phyloP scores from a whole-genome alignment of 495 filamentous ascomycete species.

The Parathielavia appendiculata region DNA sequence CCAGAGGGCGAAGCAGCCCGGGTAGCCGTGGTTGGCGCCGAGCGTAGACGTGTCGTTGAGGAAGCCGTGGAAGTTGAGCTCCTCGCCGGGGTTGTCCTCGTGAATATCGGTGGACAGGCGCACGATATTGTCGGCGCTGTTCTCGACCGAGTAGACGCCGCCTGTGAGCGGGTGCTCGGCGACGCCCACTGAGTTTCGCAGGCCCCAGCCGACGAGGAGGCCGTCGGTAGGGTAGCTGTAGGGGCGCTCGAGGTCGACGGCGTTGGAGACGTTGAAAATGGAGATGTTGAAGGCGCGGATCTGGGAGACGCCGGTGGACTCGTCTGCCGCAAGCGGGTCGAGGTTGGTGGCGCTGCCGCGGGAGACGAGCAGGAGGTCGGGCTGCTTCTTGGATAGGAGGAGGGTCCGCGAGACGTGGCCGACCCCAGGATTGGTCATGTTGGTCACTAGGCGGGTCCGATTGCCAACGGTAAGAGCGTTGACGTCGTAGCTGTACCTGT shows the following conservation, averaged over 20 bases:
- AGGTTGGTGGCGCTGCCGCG: constrained; percentile 59
- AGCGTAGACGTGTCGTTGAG: constrained; percentile 40
- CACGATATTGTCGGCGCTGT: constrained; percentile 59
- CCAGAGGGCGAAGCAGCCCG: constrained; percentile 63
- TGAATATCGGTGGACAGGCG: constrained; percentile 56
- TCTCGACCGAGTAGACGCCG: constrained; percentile 65
- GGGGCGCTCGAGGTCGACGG: constrained; percentile 29
- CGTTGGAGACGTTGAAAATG: constrained; percentile 20
- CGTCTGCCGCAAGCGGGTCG: constrained; percentile 44
- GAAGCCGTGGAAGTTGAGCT: constrained; percentile 66
- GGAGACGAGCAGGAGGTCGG: constrained; percentile 53
- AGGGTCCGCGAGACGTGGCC: constrained; percentile 63
- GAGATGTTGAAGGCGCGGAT: constrained; percentile 62
- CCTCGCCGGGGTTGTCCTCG: constrained; percentile 66
- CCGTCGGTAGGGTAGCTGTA: constrained; percentile 46
- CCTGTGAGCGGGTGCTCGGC: constrained; percentile 49
- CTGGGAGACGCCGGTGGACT: constrained; percentile 53
- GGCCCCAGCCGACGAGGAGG: constrained; percentile 61
- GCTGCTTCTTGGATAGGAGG: constrained; percentile 46
- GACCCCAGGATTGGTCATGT: constrained; percentile 48
- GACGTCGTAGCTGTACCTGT: constrained; percentile 57
- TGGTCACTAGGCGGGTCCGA: constrained; percentile 46
- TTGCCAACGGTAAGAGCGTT: constrained; percentile 36
- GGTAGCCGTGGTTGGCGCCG: constrained; percentile 61
- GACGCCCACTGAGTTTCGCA: constrained; percentile 67